Evolutionary conservation across 1,284 basidiomycete species (phyloP), one percentile per base, ranked within the genome.

Genomic region (Leccinum angustisporum): DNA sequence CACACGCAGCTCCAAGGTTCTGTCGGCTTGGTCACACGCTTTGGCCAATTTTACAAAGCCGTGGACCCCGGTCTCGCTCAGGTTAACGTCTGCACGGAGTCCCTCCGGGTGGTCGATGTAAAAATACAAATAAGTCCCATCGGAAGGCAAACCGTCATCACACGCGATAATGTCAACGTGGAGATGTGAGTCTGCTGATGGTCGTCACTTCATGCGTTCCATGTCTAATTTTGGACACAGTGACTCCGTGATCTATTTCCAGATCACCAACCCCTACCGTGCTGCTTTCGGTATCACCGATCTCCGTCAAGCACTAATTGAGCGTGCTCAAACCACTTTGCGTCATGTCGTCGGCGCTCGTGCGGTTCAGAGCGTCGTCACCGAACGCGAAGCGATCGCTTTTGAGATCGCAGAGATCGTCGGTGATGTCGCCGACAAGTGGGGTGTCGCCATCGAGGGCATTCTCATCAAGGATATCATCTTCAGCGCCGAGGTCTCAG

Each of bases 341-440:
- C 88, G 96, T 51, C 94, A 97, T 70, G 95, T 98, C 69, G 94
- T 97, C 18, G 95, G 95, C 68, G 93, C 92, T 9, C 90, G 94
- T 50, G 88, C 86, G 0, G 91, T 92, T 33, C 91, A 92, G 75
- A 87, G 85, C 69, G 90, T 94, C 58, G 88, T 93, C 64, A 89
- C 89, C n/a, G 96, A 98, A 78, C 92, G 97, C 66, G 97, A 98
- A 73, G 94, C 93, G 61, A 95, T 98, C 65, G 97, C 96, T 4
- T 90, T 91, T 70, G 96, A 98, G 77, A 96, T 98, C 61, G 94
- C 94, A 54, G 94, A 97, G 75, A 97, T 98, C 62, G 93, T 97
- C 25, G 86, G 90, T 57, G 85, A 95, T 74, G 83, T 92, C 56
- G 90, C 91, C 13, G 91, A 92, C 73, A 83, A 94, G 77, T 98